Evolutionary conservation across 441 rosid genomes (phyloP), one percentile per base, ranked within the genome.

Genomic region (Croton laevigatus): DNA sequence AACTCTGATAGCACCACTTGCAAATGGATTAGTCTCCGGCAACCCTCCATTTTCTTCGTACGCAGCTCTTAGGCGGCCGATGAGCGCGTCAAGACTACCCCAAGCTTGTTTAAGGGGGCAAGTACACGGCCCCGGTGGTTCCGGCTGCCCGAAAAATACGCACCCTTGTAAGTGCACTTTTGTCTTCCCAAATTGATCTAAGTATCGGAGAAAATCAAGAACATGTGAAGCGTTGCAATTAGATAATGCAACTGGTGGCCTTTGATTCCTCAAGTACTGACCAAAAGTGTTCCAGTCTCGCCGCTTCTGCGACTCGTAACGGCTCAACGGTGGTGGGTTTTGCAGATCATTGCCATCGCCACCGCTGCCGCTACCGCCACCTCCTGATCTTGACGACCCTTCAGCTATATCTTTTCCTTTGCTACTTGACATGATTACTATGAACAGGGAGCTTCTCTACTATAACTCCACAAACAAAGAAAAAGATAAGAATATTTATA

Each of bases 41-140:
- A 84, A 75, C 7, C 94, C 94, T 5, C 97, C 94, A 71, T 89
- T 87, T 72, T 91, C 94, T 68, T 91, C 97, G 46, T 80, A 91
- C 5, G 97, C 97, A 3, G 94, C 97, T 73, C 97, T 79, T 14
- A 91, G 83, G 36, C 94, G 85, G 36, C 97, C 97, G 77, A 91
- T 91, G 79, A 91, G 87, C 6, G 97, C 97, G 71, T 90, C 97
- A 8, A 90, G 87, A 78, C 97, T 90, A 9, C 97, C 97, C 97
- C 97, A 91, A 40, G 97, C 97, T 75, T 91, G 97, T 62, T 81
- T 85, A 0, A 89, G 81, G 0, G 97, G 94, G 75, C 97, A 91
- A 60, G 85, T 82, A 74, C 97, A 91, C 4, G 89, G 89, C 38
- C 94, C 89, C 0, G 88, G 84, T 1, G 97, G 94, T 74, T 89